Base-by-base conservation (phyloP, 2,329 filamentous ascomycete genomes). In the Cladosporium sp. region DNA sequence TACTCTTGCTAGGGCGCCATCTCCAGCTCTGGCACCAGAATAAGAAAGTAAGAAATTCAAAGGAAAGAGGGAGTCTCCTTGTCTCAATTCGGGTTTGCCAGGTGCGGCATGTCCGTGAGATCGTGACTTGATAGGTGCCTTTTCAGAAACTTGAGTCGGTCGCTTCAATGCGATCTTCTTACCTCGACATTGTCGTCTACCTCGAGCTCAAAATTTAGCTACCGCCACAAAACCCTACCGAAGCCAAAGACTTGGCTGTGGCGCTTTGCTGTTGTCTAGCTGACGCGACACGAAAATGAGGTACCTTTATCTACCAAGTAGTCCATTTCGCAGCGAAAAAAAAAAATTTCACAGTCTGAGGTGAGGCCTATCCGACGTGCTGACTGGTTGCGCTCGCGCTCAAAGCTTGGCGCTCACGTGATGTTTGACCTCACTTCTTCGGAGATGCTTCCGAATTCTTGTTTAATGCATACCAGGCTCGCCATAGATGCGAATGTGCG, bases 371-470 rank as follows among this genome's bases (percentile, higher is more conserved):
- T 21, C 14, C 40, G 40, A 46, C 40, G n/a, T 46, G 40, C 8
- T 46, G 40, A 21, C 40, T 46, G 40, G n/a, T 11, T 46, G 40
- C 40, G n/a, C 40, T 21, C 40, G 12, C 40, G 28, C 40, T 31
- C 12, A n/a, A 50, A 28, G 58, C 60, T 62, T 62, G 60, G 60
- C 49, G 23, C 33, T 62, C 60, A 62, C 60, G 60, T 62, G 60
- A 62, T 44, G 11, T 62, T 62, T 55, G 60, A 62, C 60, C 60
- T 62, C 60, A 62, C 60, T 55, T 62, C 46, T 52, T 62, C 60
- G 60, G 60, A 52, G 60, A 37, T 49, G 12, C 16, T 33, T 31
- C 57, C 57, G 57, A 49, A 26, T 26, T 26, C 21, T 18, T 33
- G 11, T 33, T 5, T 14, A 21, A 55, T n/a, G 52, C 52, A 33